These are phyloP conservation scores for Endoconidiophora laricicola DNA, from an alignment of 2,329 filamentous ascomycete genomes.

Conservation along the genomic window DNA sequence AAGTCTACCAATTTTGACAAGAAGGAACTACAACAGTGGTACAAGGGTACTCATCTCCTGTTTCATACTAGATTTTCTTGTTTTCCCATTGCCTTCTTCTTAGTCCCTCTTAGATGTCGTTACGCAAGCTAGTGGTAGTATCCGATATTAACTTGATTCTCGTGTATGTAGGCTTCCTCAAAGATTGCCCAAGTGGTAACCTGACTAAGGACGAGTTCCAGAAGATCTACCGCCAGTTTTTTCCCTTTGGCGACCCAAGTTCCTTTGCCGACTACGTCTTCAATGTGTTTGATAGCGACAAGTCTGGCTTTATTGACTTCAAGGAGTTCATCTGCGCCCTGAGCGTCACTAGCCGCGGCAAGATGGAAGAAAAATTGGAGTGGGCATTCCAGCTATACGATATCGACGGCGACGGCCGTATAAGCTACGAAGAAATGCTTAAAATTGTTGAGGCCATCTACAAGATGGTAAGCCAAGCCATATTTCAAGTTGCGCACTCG, in stretches of 20 bases:
- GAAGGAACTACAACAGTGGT: constrained; percentile 99
- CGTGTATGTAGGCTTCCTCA: constrained; percentile 63
- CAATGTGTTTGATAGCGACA: constrained; percentile 96
- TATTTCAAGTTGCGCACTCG: constrained; percentile 11
- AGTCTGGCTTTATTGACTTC: constrained; percentile 95
- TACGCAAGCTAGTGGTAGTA: neutral
- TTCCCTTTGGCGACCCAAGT: constrained; percentile 92
- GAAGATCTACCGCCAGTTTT: constrained; percentile 99
- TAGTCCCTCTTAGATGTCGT: neutral
- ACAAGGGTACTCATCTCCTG: constrained; percentile 57
- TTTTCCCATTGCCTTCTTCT: constrained; percentile 10
- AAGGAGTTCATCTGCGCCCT: constrained; percentile 99
- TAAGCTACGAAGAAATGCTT: constrained; percentile 98
- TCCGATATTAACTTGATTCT: neutral
- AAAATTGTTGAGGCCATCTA: constrained; percentile 98
- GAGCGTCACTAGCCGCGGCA: constrained; percentile 88
- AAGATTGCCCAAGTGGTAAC: constrained; percentile 93
- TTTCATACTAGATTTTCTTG: neutral
- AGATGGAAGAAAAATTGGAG: constrained; percentile 98
- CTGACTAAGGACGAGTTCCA: constrained; percentile 98
- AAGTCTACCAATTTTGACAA: constrained; percentile 98
- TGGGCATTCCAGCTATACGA: constrained; percentile 99
- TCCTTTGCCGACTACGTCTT: constrained; percentile 98
- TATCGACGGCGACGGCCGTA: constrained; percentile 97
- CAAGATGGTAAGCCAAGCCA: constrained; percentile 62